Percentiles rank a stretch among this genome's conserved stretches.
phyloP scores from a whole-genome alignment of 2,329 filamentous ascomycete species.

The Cucurbitaria berberidis region DNA sequence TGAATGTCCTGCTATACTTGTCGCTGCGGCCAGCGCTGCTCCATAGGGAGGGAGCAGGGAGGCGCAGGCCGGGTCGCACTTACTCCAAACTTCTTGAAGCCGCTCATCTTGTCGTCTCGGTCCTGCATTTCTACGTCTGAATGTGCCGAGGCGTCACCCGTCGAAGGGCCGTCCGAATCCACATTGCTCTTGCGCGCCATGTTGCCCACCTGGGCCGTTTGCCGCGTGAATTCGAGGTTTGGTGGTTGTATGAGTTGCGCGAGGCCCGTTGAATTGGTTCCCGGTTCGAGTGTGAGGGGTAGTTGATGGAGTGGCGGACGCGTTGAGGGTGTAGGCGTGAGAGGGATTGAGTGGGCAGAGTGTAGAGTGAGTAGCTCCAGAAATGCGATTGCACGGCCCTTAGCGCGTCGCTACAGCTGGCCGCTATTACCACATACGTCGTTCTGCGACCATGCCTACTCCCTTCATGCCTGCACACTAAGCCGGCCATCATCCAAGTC shows the following conservation, averaged over 20 bases:
- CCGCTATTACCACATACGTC: neutral
- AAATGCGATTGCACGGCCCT: neutral
- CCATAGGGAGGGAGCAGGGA: conserved; percentile 2
- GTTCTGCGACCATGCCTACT: neutral
- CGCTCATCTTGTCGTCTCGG: conserved; percentile 38
- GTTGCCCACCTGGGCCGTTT: conserved; percentile 44
- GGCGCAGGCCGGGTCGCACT: conserved; percentile 19
- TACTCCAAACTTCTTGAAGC: conserved; percentile 46
- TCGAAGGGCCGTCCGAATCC: conserved; percentile 45
- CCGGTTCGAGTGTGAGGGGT: conserved; percentile 9
- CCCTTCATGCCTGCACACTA: neutral
- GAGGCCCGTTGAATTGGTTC: conserved; percentile 5
- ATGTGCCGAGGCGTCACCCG: conserved; percentile 46
- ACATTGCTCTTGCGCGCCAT: conserved; percentile 49
- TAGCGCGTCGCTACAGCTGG: conserved; percentile 2
- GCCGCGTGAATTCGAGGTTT: conserved; percentile 29
- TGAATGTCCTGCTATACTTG: conserved; percentile 7
- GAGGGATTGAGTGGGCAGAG: conserved; percentile 1
- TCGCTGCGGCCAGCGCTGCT: conserved; percentile 1
- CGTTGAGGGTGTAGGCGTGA: conserved; percentile 18
- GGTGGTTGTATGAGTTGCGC: conserved; percentile 10
- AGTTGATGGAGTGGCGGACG: conserved; percentile 28
- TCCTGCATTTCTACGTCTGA: conserved; percentile 50
- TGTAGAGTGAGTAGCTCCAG: neutral
- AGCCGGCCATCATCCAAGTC: neutral